Base-by-base conservation (phyloP, 2,329 filamentous ascomycete species). In the Akanthomyces dipterigenus region DNA sequence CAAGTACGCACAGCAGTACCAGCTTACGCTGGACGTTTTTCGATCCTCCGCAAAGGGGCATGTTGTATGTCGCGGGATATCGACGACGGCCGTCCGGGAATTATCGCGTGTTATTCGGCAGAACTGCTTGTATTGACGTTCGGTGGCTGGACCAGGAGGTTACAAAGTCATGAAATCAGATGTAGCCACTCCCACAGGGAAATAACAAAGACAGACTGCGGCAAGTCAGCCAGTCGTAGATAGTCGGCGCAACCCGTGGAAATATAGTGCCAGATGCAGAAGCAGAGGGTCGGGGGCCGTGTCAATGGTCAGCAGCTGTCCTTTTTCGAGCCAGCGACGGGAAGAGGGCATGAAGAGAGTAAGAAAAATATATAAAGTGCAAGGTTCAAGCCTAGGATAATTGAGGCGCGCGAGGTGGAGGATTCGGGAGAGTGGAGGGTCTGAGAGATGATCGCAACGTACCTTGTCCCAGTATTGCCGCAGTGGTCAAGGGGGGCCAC, bases 21-120 rank as follows among this genome's bases (percentile, higher is more conserved):
- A 97, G 89, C 87, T 97, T 97, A 79, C 92, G 90, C 85, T 96
- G 90, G 70, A 93, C 91, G 61, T 90, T 92, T 80, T 96, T 91
- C 65, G 85, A 87, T 67, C 88, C 86, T 70, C 88, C 87, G 73
- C 88, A 89, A 65, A 78, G 72, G 71, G 73, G 67, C 68, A 63
- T 62, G 20, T 50, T 63, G 40, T 34, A 26, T 53, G 31, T 62
- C 50, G 53, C 51, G 18, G 60, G 50, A 14, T 43, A 38, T 38
- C 34, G 38, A 36, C 53, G 11, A 2, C 26, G 3, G 2, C 18
- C 11, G 16, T 43, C 16, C 8, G 40, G 36, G 26, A 20, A 28
- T 16, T 16, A 46, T 49, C 50, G 50, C 40, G n/a, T 12, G n/a
- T 9, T 22, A n/a, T 24, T 45, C 3, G 20, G n/a, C 36, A 24